Percentiles rank a stretch among this genome's conserved stretches.
Evolutionary conservation across 345 rosid species (phyloP).

Genomic region (Angophora floribunda): DNA sequence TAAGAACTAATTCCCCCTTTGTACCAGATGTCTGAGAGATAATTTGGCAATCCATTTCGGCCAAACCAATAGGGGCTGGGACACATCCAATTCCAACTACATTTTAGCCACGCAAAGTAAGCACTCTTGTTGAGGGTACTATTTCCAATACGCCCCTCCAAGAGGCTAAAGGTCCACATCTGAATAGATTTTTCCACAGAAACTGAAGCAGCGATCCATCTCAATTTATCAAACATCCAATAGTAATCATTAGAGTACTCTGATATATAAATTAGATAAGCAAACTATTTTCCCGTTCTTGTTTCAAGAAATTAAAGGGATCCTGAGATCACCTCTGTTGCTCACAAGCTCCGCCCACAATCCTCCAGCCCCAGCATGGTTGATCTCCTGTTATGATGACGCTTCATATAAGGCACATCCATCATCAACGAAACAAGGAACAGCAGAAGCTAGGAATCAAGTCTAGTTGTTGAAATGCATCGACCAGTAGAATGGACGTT

Average conservation of each 20-base stretch:
- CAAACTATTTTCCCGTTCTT: neutral
- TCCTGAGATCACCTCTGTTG: constrained; percentile 58
- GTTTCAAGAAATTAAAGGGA: neutral
- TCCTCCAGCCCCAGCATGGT: constrained; percentile 98
- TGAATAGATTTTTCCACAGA: neutral
- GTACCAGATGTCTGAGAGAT: neutral
- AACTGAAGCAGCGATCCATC: neutral
- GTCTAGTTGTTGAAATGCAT: neutral
- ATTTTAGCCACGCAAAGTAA: neutral
- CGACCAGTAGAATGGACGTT: too few species aligned
- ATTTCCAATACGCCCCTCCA: neutral
- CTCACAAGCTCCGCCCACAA: constrained; percentile 92
- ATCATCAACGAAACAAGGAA: neutral
- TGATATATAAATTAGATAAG: neutral
- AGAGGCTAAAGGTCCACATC: neutral
- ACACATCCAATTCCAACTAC: neutral
- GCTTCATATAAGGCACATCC: neutral
- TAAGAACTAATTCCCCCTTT: neutral
- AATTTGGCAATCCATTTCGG: neutral
- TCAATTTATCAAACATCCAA: neutral
- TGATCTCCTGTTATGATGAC: constrained; percentile 67
- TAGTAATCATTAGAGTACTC: neutral
- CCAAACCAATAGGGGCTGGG: neutral
- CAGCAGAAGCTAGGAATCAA: too few species aligned
- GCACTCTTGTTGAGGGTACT: neutral